A percentile compares a stretch with the other conserved stretches of the same genome.
phyloP scores from a whole-genome alignment of 2,329 filamentous ascomycete genomes.

The Ramichloridium luteum region DNA sequence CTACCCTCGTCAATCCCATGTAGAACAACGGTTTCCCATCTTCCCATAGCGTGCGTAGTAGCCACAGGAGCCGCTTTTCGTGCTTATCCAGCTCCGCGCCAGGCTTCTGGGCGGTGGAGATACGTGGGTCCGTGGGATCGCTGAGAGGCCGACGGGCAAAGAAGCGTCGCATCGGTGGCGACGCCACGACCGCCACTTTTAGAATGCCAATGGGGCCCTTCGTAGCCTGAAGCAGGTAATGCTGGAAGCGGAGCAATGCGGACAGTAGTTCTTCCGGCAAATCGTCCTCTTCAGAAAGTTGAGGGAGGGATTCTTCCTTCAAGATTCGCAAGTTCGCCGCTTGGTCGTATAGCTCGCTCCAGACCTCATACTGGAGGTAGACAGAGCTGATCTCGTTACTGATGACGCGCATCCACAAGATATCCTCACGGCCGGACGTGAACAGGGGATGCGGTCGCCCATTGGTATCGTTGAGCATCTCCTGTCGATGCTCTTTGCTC shows the following conservation, averaged over 20 bases:
- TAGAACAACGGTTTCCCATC: conserved; percentile 15
- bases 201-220: conserved; percentile 20
- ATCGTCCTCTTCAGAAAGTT: conserved; percentile 22
- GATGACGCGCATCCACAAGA: conserved; percentile 6
- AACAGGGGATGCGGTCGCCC: conserved; percentile 4
- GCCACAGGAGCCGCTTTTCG: conserved; percentile 1
- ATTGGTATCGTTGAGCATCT: conserved; percentile 3
- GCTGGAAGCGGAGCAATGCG: conserved; percentile 30
- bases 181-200: conserved; percentile 2
- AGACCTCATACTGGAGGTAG: conserved; percentile 3
- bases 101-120: background rate
- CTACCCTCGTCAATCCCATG: conserved; percentile 22
- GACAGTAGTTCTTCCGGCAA: conserved; percentile 31
- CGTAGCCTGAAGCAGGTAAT: conserved; percentile 25
- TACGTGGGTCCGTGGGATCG: background rate
- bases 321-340: conserved; percentile 1
- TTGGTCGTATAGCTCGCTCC: conserved; percentile 3
- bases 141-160: conserved; percentile 2
- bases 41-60: conserved; percentile 16
- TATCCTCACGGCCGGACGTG: background rate
- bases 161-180: conserved; percentile 3
- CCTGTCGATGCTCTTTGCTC: conserved; percentile 6
- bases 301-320: conserved; percentile 22
- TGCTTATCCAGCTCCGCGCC: background rate
- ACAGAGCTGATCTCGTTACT: conserved; percentile 2